Evolutionary conservation across 306 rosid genomes (phyloP), one percentile per base, ranked within the genome.

Genomic region (Acacia crassicarpa): DNA sequence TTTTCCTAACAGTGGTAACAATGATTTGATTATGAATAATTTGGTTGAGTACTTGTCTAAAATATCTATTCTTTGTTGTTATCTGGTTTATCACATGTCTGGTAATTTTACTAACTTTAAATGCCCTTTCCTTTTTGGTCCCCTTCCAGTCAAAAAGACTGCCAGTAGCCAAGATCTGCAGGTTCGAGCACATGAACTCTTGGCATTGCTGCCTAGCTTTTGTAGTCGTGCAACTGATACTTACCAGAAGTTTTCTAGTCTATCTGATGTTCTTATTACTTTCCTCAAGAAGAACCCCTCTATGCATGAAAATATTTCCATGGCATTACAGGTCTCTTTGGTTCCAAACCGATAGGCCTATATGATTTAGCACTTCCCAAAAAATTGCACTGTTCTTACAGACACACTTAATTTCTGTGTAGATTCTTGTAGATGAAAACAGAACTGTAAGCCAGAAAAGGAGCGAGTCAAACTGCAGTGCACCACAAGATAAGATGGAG

Each of bases 381-480:
- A 20, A 56, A 75, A 53, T 17, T 12, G 54, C 33, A 67, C 25
- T 54, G 74, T 41, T 48, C 81, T 53, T 76, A 73, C 80, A 76
- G 74, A n/a, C 76, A 62, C 54, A 61, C 62, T 75, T 77, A 63
- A 41, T 49, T 74, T 54, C 75, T 85, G 45, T 74, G 67, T 78
- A 95, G 99, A 86, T 87, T 87, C 97, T 95, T 77, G 98, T 95
- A 74, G 88, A 88, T 48, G 93, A 93, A 82, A 93, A 91, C 91
- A 92, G 89, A 86, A 81, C 84, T 81, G 90, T 83, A 30, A 79
- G 75, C 81, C 89, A 85, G 62, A 83, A 79, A 81, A 79, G 44
- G 78, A 87, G 51, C 7, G 83, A 59, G 80, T 53, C 77, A 33
- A 79, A 78, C 78, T 75, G 76, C 61, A 17, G 14, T 72, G 88